Conservation (phyloP, 1,139 yeast genomes). For the Blastobotrys apis region DNA sequence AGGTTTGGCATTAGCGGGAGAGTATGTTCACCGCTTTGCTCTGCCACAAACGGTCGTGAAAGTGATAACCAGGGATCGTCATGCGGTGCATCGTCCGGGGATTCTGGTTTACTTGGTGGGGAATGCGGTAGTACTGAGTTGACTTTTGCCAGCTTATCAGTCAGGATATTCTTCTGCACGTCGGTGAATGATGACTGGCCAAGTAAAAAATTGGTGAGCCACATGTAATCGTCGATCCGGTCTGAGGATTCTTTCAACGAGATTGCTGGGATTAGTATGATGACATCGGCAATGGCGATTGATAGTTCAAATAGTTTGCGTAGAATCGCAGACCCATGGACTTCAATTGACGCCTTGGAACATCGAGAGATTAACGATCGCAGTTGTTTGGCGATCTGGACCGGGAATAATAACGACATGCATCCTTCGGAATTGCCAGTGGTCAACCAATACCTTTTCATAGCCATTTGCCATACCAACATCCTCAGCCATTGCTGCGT, state of each 20-base stretch:
- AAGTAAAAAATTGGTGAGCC: constrained; percentile 21
- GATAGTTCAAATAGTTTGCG: constrained; percentile 22
- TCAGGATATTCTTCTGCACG: constrained; percentile 16
- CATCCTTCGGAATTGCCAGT: constrained; percentile 13
- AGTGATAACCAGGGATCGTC: constrained; percentile 11
- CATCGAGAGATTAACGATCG: constrained; percentile 15
- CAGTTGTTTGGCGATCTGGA: constrained; percentile 20
- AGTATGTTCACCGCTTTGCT: not conserved
- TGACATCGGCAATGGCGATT: constrained; percentile 21
- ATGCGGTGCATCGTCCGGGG: not conserved
- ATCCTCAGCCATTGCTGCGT: constrained; percentile 25
- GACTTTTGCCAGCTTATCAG: constrained; percentile 17
- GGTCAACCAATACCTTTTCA: constrained; percentile 19
- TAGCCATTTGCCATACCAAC: constrained; percentile 26
- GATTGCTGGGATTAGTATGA: constrained; percentile 18
- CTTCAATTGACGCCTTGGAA: constrained; percentile 17
- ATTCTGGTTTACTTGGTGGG: not conserved
- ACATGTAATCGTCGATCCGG: constrained; percentile 19
- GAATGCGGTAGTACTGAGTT: not conserved
- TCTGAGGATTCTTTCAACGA: constrained; percentile 12
- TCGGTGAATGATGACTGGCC: constrained; percentile 16
- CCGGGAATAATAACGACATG: constrained; percentile 22
- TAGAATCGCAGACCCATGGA: constrained; percentile 20
- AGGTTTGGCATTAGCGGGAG: constrained; percentile 6
- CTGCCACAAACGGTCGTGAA: not conserved